Evolutionary conservation across 2,329 filamentous ascomycete genomes (phyloP), one percentile per base, ranked within the genome.

Genomic region (Apiospora arundinis): DNA sequence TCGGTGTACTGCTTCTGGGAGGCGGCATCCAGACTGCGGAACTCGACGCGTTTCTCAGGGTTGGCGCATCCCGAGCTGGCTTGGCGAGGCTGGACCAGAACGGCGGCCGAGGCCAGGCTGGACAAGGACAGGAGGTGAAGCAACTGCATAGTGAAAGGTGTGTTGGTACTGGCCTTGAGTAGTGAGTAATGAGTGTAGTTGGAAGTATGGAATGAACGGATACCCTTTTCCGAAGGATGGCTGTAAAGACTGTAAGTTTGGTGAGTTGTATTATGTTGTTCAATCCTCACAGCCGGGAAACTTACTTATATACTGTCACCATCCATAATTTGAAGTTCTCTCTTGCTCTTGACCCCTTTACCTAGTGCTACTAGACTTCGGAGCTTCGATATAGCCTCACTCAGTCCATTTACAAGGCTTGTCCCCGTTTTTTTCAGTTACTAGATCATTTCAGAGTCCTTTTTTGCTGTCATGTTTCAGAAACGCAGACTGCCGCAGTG

Each of bases 1-100:
- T 44, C 65, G 44, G 44, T 44, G n/a, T 67, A 67, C 65, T 67
- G 18, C 37, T 67, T 42, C 23, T 46, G 65, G 12, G 65, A 11
- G 0, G 65, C 65, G 2, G 32, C 44, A 11, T 67, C 37, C 40
- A 67, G 37, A 5, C n/a, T 46, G 11, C 65, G 65, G 37, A 67
- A 67, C 40, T 67, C 65, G 65, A 67, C 65, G 37, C 65, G 65
- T 5, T 67, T 67, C n/a, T 44, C 65, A n/a, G 65, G 65, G n/a
- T 45, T 44, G 8, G n/a, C 14, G n/a, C 65, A 67, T 16, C 37
- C 28, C 1, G 60, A 21, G 1, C 32, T 42, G 9, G 37, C 40
- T 14, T 67, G 65, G 12, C 37, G 65, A 16, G 40, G 40, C 23
- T 45, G 42, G 25, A 5, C 16, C 4, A 67, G n/a, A 2, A n/a